Evolutionary conservation across 805 yeast genomes (phyloP), one percentile per base, ranked within the genome.

Genomic region (Kuraishia ogatae): DNA sequence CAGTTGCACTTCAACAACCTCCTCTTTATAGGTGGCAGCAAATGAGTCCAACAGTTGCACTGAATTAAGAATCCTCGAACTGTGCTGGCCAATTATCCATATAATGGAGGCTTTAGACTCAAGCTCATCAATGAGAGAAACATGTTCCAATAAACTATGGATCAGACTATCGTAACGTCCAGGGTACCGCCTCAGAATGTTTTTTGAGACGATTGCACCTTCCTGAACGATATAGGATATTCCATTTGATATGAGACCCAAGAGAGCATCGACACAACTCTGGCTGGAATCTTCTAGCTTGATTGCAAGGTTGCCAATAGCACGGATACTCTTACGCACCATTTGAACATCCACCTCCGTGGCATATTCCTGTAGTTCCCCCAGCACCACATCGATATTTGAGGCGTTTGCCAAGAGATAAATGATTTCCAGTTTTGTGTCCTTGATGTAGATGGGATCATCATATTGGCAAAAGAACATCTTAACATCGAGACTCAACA

Each of bases 401-500:
- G 67, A 59, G 54, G 81, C 83, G 62, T 82, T 79, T 1, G 97
- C 96, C 51, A 93, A 72, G 43, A 89, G 72, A 61, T 87, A 89
- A 22, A 93, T 83, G 56, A 94, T 86, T 65, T 93, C 97, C 50
- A 93, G 73, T 64, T 93, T 93, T 4, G 97, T 88, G 62, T 90
- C 93, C 66, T 91, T 89, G 64, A 93, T 83, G 66, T 89, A 93
- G 22, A 88, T 82, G 1, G 96, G 94, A 66, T 92, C 97, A 66
- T 87, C 86, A 62, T 81, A 88, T 57, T 83, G 83, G 70, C 94
- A 85, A 69, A 89, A 91, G 65, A 92, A 89, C 71, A 83, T 80
- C 54, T 83, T 80, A n/a, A 89, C 89, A 58, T 88, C 94, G 54
- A 87, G 73, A 24, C 74, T 69, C 48, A 83, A 69, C 55, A 90